phyloP scores from a whole-genome alignment of 2,329 filamentous ascomycete species.

The Stagonosporopsis tanaceti region DNA sequence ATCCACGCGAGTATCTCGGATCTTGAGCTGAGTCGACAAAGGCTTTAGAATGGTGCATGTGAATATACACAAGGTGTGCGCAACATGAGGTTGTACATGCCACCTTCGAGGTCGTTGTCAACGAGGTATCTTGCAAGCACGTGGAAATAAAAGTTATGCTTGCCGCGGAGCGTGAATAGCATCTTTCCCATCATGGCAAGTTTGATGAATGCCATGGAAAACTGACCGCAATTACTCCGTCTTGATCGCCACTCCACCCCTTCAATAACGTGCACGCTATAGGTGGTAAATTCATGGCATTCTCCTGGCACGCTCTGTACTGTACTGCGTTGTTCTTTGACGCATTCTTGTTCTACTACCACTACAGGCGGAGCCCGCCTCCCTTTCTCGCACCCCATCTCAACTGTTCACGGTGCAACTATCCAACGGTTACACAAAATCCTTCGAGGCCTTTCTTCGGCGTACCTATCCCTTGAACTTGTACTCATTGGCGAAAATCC shows the following conservation, averaged over 20 bases:
- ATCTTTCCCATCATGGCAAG: constrained; percentile 20
- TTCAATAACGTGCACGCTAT: not conserved
- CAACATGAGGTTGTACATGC: not conserved
- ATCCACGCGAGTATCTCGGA: not conserved
- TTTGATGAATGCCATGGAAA: constrained; percentile 20
- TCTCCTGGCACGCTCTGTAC: not conserved
- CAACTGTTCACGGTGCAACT: constrained; percentile 1
- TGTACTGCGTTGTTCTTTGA: not conserved
- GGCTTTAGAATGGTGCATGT: not conserved
- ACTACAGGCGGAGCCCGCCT: not conserved
- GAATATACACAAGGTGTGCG: too few species aligned
- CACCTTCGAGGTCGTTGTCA: not conserved
- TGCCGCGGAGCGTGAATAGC: constrained; percentile 8
- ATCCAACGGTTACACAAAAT: constrained; percentile 6
- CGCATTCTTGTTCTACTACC: not conserved
- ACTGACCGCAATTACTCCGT: constrained; percentile 23
- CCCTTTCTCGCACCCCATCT: not conserved
- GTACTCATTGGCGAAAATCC: constrained; percentile 51
- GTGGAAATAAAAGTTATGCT: not conserved
- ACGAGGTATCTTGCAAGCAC: not conserved
- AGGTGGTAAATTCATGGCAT: not conserved
- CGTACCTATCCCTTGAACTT: constrained; percentile 36
- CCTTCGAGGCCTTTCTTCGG: constrained; percentile 14
- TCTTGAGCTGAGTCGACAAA: too few species aligned
- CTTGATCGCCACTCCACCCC: constrained; percentile 14